phyloP scores from a whole-genome alignment of 1,284 basidiomycete genomes.

The Heterobasidion irregulare region DNA sequence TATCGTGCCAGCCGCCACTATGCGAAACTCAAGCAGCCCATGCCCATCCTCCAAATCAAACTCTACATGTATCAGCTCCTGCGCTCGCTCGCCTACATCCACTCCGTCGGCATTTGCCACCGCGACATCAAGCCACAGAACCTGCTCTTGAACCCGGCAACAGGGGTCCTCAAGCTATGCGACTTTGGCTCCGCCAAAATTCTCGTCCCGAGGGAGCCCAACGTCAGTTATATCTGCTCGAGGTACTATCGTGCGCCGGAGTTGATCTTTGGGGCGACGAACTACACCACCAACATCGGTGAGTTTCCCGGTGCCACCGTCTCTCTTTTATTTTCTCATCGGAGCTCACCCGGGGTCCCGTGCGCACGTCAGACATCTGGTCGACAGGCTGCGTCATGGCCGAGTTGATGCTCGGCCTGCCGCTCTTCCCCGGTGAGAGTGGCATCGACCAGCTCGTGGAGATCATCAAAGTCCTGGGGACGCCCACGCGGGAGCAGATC shows the following conservation, averaged over 20 bases:
- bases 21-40: slow-evolving; percentile 98
- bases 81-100: slow-evolving; percentile 95
- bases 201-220: slow-evolving; percentile 94
- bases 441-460: slow-evolving; percentile 99
- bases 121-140: slow-evolving; percentile 99
- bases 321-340: not conserved
- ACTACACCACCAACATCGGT: slow-evolving; percentile 99
- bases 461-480: slow-evolving; percentile 99
- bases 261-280: slow-evolving; percentile 98
- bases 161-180: slow-evolving; percentile 95
- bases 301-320: slow-evolving; percentile 21
- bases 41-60: slow-evolving; percentile 99
- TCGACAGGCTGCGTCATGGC: slow-evolving; percentile 99
- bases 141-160: slow-evolving; percentile 91
- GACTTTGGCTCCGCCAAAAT: slow-evolving; percentile 99
- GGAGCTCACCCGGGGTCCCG: slow-evolving; percentile 2
- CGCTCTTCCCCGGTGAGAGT: slow-evolving; percentile 97
- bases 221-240: slow-evolving; percentile 99
- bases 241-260: slow-evolving; percentile 99
- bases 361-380: slow-evolving; percentile 77
- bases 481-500: slow-evolving; percentile 98
- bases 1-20: slow-evolving; percentile 99
- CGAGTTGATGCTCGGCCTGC: slow-evolving; percentile 98
- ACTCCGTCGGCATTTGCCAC: slow-evolving; percentile 96
- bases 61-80: slow-evolving; percentile 97